phyloP scores from a whole-genome alignment of 2,329 filamentous ascomycete species.

The Ascochyta viciae-villosae region DNA sequence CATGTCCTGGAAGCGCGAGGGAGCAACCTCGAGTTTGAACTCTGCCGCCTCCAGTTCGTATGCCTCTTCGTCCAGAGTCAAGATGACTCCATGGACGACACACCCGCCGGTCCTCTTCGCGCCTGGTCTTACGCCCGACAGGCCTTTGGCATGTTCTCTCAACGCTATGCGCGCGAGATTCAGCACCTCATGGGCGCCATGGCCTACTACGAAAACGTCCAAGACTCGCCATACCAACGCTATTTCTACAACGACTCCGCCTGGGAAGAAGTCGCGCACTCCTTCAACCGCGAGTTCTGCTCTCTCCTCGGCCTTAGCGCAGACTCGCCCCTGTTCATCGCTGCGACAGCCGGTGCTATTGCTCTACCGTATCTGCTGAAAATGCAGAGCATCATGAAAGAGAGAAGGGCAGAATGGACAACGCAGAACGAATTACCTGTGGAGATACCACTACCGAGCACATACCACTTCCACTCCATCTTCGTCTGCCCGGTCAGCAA shows the following conservation, averaged over 20 bases:
- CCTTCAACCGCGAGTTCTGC: constrained; percentile 95
- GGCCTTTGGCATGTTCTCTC: constrained; percentile 77
- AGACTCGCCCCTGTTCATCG: constrained; percentile 90
- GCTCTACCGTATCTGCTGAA: constrained; percentile 89
- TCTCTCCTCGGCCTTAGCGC: constrained; percentile 87
- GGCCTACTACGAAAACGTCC: constrained; percentile 77
- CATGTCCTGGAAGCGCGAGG: constrained; percentile 77
- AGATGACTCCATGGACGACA: constrained; percentile 54
- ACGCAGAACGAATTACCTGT: constrained; percentile 87
- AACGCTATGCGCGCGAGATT: constrained; percentile 78
- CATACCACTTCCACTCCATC: constrained; percentile 85
- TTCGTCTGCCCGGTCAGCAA: constrained; percentile 98
- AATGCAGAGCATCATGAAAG: constrained; percentile 83
- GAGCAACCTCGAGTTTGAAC: constrained; percentile 93
- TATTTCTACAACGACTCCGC: constrained; percentile 78
- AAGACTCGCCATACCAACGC: constrained; percentile 76
- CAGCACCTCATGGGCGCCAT: constrained; percentile 82
- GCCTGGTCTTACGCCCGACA: constrained; percentile 79
- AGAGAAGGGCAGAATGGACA: constrained; percentile 94
- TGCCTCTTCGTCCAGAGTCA: constrained; percentile 70
- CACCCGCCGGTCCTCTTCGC: constrained; percentile 58
- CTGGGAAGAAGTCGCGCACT: constrained; percentile 83
- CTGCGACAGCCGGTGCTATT: constrained; percentile 89
- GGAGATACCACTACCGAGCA: constrained; percentile 69
- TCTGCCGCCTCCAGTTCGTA: constrained; percentile 87